A percentile compares a stretch with the other conserved stretches of the same genome.
Evolutionary conservation across 441 rosid species (phyloP).

Genomic region (Eugenia klotzschiana): DNA sequence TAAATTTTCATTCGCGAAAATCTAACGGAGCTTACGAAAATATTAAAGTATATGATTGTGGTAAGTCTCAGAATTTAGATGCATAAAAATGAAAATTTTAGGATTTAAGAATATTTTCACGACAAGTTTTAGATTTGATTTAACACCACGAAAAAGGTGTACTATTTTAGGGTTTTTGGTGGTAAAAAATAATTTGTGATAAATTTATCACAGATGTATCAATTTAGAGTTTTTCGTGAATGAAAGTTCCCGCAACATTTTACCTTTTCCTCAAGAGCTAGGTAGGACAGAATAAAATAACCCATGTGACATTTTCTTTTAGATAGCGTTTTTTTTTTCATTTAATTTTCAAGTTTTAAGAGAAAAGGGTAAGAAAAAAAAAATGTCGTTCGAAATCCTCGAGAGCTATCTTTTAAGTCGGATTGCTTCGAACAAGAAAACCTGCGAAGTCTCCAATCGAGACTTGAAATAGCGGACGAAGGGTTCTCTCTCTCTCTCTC

Average conservation of each 20-base stretch:
- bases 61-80: not conserved
- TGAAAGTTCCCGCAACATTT: no score
- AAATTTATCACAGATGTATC: no score
- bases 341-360: not conserved
- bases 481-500: not conserved
- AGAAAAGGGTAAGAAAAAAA: not conserved
- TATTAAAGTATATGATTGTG: not conserved
- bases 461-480: slow-evolving; percentile 23
- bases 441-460: slow-evolving; percentile 11
- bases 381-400: not conserved
- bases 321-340: not conserved
- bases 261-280: no score
- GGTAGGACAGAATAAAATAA: no score
- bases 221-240: no score
- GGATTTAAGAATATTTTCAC: not conserved
- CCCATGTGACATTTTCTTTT: no score
- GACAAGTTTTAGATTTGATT: not conserved
- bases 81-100: not conserved
- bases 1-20: no score
- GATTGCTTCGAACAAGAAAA: not conserved
- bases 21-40: not conserved
- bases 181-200: no score
- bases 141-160: no score
- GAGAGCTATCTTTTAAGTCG: not conserved
- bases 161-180: no score